A percentile compares a stretch with the other conserved stretches of the same genome.
Evolutionary conservation across 1,284 basidiomycete genomes (phyloP).

Genomic region (Moniliella sp.): DNA sequence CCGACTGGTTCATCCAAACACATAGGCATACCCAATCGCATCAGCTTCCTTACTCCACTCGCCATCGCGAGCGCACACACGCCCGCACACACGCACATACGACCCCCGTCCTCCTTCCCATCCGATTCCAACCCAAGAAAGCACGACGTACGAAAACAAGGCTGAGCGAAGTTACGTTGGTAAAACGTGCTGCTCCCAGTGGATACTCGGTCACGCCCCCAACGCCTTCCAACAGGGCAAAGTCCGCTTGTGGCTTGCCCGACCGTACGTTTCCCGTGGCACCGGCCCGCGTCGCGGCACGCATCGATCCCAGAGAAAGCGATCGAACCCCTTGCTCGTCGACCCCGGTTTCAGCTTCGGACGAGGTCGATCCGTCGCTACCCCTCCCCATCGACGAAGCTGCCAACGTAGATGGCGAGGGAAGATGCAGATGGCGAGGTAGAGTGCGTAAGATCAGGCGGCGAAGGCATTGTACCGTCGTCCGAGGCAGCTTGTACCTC

Average conservation of each 20-base stretch:
- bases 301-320: too few relatives aligned
- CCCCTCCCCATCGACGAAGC: too few relatives aligned
- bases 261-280: slow-evolving; percentile 11
- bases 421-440: too few relatives aligned
- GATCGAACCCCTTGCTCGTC: too few relatives aligned
- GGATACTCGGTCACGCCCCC: slow-evolving; percentile 24
- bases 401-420: too few relatives aligned
- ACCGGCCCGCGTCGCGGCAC: slow-evolving; percentile 4
- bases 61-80: background rate
- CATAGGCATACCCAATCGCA: background rate
- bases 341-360: too few relatives aligned
- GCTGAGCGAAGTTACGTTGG: slow-evolving; percentile 20
- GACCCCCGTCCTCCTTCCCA: too few relatives aligned
- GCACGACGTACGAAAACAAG: slow-evolving; percentile 17
- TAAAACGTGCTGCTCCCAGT: slow-evolving; percentile 21
- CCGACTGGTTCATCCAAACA: slow-evolving; percentile 1
- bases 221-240: slow-evolving; percentile 14
- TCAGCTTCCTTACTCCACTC: background rate
- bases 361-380: too few relatives aligned
- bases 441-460: too few relatives aligned
- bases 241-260: slow-evolving; percentile 27
- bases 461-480: too few relatives aligned
- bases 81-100: background rate
- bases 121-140: too few relatives aligned
- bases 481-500: too few relatives aligned